Conservation (phyloP, 148 eudicot species). For the Diospyros lotus region DNA sequence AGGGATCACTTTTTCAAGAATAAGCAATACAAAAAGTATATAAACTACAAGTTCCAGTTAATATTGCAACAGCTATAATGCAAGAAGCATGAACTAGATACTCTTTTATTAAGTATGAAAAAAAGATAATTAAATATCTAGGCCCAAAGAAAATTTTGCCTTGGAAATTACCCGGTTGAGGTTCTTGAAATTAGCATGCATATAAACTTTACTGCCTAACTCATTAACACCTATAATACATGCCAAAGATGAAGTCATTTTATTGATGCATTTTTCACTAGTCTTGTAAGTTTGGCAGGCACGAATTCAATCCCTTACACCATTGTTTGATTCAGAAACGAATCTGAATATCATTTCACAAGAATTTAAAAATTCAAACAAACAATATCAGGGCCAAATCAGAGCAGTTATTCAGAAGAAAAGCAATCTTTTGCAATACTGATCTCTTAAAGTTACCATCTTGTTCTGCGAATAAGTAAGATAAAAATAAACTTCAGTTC, state of each 20-base stretch:
- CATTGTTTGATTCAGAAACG: neutral
- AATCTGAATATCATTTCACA: neutral
- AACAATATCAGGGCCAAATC: neutral
- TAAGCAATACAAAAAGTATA: neutral
- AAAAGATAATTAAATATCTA: neutral
- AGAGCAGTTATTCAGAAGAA: neutral
- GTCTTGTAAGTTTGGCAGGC: neutral
- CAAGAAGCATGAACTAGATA: neutral
- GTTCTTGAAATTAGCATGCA: neutral
- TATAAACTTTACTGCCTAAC: neutral
- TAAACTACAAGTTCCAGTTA: neutral
- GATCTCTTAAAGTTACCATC: neutral
- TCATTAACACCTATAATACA: neutral
- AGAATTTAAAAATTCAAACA: neutral
- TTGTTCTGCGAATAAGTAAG: neutral
- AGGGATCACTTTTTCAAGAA: too few species aligned
- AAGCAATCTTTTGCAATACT: neutral
- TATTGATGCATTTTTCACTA: neutral
- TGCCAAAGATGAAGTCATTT: too few species aligned
- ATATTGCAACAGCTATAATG: neutral
- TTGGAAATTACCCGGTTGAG: neutral
- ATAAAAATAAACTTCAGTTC: conserved; percentile 2
- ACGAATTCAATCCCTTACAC: neutral
- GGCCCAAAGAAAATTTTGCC: neutral
- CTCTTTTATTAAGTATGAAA: too few species aligned